phyloP scores from a whole-genome alignment of 2,329 filamentous ascomycete genomes.

The Didymella keratinophila region DNA sequence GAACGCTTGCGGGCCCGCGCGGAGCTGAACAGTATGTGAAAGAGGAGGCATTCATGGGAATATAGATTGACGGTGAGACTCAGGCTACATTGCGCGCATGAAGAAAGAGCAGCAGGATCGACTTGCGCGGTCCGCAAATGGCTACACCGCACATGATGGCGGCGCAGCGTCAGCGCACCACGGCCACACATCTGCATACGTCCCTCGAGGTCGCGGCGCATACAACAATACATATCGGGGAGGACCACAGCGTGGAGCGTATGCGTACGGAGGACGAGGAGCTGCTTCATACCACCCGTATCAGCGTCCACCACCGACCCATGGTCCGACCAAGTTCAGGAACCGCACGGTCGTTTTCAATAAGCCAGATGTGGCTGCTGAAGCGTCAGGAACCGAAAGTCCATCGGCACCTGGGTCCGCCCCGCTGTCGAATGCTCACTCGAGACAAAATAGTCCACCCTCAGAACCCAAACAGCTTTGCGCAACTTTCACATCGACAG shows the following conservation, averaged over 20 bases:
- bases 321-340: slow-evolving; percentile 18
- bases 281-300: slow-evolving; percentile 34
- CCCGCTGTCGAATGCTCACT: slow-evolving; percentile 4
- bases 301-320: slow-evolving; percentile 20
- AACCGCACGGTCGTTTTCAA: slow-evolving; percentile 27
- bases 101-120: slow-evolving; percentile 32
- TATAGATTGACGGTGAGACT: slow-evolving; percentile 18
- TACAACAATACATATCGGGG: slow-evolving; percentile 1
- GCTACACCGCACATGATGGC: slow-evolving; percentile 9
- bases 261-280: slow-evolving; percentile 16
- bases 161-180: slow-evolving; percentile 4
- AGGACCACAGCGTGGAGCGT: slow-evolving; percentile 23
- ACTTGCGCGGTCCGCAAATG: slow-evolving; percentile 16
- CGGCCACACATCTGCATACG: background rate
- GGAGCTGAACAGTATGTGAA: slow-evolving; percentile 39
- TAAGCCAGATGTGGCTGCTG: slow-evolving; percentile 13
- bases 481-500: slow-evolving; percentile 42
- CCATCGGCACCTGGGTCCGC: slow-evolving; percentile 6
- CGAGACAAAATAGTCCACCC: slow-evolving; percentile 18
- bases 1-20: slow-evolving; percentile 34
- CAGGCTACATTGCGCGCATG: slow-evolving; percentile 33
- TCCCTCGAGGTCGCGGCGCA: slow-evolving; percentile 10
- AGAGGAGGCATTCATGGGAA: slow-evolving; percentile 12
- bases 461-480: slow-evolving; percentile 30
- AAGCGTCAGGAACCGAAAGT: slow-evolving; percentile 7